A percentile compares a stretch with the other conserved stretches of the same genome.
Evolutionary conservation across 805 yeast genomes (phyloP).

Genomic region (Candida krabiensis): DNA sequence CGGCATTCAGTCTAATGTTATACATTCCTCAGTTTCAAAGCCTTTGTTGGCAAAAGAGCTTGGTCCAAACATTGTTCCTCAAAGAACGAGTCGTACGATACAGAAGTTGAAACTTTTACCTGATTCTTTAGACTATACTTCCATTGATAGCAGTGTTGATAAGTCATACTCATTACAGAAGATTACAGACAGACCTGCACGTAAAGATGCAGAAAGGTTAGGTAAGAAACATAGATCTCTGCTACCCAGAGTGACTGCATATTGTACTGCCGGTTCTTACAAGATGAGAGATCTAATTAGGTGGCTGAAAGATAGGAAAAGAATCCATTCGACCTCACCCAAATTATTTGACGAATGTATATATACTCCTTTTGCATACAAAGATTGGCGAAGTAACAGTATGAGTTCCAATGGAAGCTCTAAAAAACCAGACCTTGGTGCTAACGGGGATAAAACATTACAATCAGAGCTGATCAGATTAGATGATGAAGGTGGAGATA

Average conservation of each 20-base stretch:
- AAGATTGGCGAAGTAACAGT: constrained; percentile 64
- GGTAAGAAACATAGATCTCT: constrained; percentile 84
- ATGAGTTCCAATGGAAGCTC: constrained; percentile 12
- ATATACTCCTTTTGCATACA: constrained; percentile 85
- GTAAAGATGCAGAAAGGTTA: constrained; percentile 90
- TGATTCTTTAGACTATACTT: constrained; percentile 43
- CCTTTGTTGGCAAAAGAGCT: constrained; percentile 32
- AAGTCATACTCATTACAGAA: constrained; percentile 79
- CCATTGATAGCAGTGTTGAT: constrained; percentile 20
- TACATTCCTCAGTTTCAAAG: too few species aligned
- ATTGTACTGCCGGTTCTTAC: constrained; percentile 93
- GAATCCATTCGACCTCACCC: constrained; percentile 76
- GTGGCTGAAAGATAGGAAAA: constrained; percentile 79
- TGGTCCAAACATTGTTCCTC: constrained; percentile 61
- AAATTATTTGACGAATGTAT: constrained; percentile 92
- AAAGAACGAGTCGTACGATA: constrained; percentile 70
- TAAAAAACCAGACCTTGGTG: constrained; percentile 8
- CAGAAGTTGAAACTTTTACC: constrained; percentile 75
- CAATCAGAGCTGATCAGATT: constrained; percentile 55
- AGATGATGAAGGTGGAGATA: constrained; percentile 95
- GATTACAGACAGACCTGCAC: constrained; percentile 83
- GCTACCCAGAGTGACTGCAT: constrained; percentile 92
- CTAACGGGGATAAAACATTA: constrained; percentile 7
- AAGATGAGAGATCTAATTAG: constrained; percentile 82
- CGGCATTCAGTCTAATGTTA: too few species aligned